These are phyloP conservation scores for Coemansia sp. DNA, from an alignment of 192 early-diverging fungal genomes.

Conservation along the genomic window DNA sequence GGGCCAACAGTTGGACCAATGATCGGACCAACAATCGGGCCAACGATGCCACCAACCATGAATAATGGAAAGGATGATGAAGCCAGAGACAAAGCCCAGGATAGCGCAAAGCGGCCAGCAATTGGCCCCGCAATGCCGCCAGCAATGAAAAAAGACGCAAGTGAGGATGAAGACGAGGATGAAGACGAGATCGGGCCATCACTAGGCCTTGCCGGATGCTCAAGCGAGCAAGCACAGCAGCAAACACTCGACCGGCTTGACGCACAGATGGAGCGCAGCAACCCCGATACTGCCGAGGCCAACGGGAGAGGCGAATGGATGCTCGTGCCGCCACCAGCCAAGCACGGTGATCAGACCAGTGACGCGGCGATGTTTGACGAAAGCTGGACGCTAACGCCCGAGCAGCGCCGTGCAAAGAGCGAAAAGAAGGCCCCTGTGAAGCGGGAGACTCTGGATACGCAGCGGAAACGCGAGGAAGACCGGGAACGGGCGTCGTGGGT, in stretches of 20 bases:
- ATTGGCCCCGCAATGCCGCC: conserved; percentile 46
- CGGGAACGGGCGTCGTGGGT: conserved; percentile 33
- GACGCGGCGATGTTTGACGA: conserved; percentile 31
- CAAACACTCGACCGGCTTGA: conserved; percentile 27
- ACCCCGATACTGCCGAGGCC: neutral
- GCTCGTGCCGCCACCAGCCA: conserved; percentile 40
- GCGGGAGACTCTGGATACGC: conserved; percentile 16
- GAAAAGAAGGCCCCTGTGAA: conserved; percentile 7
- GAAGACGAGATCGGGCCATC: conserved; percentile 32
- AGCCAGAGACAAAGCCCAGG: no score
- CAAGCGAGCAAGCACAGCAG: conserved; percentile 6
- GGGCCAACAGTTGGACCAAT: no score
- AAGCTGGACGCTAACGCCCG: conserved; percentile 45
- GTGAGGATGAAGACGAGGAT: neutral
- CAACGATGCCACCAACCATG: neutral
- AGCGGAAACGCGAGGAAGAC: conserved; percentile 14
- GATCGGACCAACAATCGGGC: neutral
- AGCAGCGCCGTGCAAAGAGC: conserved; percentile 9
- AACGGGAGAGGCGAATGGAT: conserved; percentile 38
- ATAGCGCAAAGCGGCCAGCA: neutral
- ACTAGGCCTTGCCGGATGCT: conserved; percentile 23
- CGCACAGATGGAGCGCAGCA: conserved; percentile 10
- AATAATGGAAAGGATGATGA: no score
- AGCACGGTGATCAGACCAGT: conserved; percentile 2
- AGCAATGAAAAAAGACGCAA: neutral